Evolutionary conservation across 768 basidiomycete genomes (phyloP), one percentile per base, ranked within the genome.

Genomic region (Agrocybe pediades): DNA sequence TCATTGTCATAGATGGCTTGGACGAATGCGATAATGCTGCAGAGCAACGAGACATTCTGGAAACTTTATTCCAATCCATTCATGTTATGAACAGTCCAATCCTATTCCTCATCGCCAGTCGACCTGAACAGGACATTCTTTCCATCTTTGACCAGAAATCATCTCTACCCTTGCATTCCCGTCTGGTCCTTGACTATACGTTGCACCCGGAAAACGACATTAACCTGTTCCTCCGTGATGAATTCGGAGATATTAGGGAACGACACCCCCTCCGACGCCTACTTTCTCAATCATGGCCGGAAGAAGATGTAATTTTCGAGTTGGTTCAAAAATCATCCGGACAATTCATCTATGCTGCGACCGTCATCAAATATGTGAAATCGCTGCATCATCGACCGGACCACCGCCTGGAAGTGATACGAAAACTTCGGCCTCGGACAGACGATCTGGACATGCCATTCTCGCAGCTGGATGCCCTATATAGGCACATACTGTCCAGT

Each of bases 1-100:
- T 58, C 21, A 46, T 58, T 23, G 36, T 63, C 41, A 30, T 63
- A 13, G 62, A 63, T 42, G 62, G 62, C 3, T 41, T 63, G 2
- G 62, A 64, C 25, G 58, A 64, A 49, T 64, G 62, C 41, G 26
- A 19, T 3, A 50, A 49, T 8, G n/a, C 33, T 19, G 46, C 43
- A 1, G 44, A 29, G 20, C 56, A 60, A 27, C 29, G 29, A 2
- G 48, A 53, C 16, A 21, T 62, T 2, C 24, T 58, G 4, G 25
- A 43, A n/a, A 15, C 23, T 6, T n/a, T 21, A 15, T 19, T 16
- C 5, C 23, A 7, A 21, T 25, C 42, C 9, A 29, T 23, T 40
- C 48, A 24, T 20, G 15, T 33, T 11, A 3, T 11, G 25, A 19
- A 19, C 4, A 26, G 19, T 9, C 29, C 20, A 0, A 29, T 55